These are phyloP conservation scores for Quercus aquifolioides DNA, from an alignment of 306 rosid species.

Conservation along the genomic window DNA sequence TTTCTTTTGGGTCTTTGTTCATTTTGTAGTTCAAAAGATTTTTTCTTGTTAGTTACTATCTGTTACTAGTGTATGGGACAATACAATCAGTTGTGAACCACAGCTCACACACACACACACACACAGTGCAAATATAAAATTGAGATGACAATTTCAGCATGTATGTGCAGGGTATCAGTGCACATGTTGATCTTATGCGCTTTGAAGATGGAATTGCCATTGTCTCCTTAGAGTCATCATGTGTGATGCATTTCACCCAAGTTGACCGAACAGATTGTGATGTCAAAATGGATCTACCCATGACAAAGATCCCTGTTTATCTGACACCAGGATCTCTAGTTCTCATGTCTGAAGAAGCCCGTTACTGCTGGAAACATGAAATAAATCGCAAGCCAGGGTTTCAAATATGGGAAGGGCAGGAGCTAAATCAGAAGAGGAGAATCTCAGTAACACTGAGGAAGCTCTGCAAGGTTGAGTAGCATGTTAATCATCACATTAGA, in stretches of 20 bases:
- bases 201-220: constrained; percentile 94
- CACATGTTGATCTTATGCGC: constrained; percentile 80
- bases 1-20: no score
- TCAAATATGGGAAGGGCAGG: constrained; percentile 68
- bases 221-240: constrained; percentile 70
- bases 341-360: constrained; percentile 79
- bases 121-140: neutral
- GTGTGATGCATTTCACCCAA: constrained; percentile 80
- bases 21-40: no score
- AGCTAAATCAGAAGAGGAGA: constrained; percentile 50
- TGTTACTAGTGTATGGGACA: no score
- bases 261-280: constrained; percentile 20
- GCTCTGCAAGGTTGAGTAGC: constrained; percentile 47
- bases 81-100: no score
- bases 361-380: constrained; percentile 82
- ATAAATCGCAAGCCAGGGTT: constrained; percentile 73
- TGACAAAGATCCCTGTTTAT: constrained; percentile 46
- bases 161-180: constrained; percentile 60
- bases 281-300: neutral
- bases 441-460: constrained; percentile 84
- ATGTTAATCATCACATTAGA: neutral
- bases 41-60: no score
- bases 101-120: no score
- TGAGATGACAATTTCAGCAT: neutral
- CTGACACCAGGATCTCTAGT: constrained; percentile 71